Conservation (phyloP, 768 basidiomycete genomes). For the Phanerodontia chrysosporium region DNA sequence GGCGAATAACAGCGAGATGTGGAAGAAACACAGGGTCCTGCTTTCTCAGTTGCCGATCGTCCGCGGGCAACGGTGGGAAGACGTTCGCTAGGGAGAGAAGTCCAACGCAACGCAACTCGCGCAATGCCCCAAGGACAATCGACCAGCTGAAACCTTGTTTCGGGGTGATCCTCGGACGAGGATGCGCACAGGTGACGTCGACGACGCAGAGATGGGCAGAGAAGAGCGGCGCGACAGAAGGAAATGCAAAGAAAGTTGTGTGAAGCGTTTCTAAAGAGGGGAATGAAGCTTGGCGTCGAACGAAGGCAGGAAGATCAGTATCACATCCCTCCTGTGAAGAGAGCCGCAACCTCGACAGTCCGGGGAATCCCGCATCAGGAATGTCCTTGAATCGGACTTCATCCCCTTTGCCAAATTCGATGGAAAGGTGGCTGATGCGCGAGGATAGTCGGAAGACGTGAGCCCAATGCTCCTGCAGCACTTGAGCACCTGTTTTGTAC, state of each 20-base stretch:
- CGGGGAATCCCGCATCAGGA: not conserved
- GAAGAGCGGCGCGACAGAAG: not conserved
- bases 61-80: too few species aligned
- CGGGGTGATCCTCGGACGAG: not conserved
- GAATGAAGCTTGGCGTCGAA: not conserved
- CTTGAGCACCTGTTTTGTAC: not conserved
- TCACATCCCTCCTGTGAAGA: not conserved
- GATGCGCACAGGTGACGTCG: not conserved
- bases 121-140: not conserved
- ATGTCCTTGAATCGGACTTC: not conserved
- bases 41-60: too few species aligned
- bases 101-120: not conserved
- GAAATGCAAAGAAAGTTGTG: not conserved
- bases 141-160: not conserved
- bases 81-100: too few species aligned
- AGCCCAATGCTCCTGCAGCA: not conserved
- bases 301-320: not conserved
- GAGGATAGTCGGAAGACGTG: not conserved
- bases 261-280: not conserved
- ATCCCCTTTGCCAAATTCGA: not conserved
- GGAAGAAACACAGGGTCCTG: too few species aligned
- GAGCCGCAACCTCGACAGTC: not conserved
- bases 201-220: not conserved
- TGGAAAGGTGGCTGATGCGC: not conserved
- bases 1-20: too few species aligned